These are phyloP conservation scores for Trebouxia sp. DNA, from an alignment of 139 green algal species.

Conservation along the genomic window DNA sequence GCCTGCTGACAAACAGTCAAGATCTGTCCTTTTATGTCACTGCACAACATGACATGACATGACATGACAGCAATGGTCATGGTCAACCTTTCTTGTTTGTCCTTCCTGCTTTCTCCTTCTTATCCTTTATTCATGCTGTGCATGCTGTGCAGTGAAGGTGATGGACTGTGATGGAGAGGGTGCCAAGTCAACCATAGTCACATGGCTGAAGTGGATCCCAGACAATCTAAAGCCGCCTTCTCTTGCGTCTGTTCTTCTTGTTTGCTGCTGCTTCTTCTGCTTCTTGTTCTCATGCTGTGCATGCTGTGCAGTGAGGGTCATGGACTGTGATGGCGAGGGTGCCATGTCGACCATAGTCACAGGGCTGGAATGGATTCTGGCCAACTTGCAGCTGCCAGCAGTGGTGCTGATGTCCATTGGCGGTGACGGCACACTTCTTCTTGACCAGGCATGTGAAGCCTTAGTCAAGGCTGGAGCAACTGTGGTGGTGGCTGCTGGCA, in stretches of 20 bases:
- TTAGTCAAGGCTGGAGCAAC: conserved; percentile 45
- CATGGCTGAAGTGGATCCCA: conserved; percentile 50
- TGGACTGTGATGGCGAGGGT: conserved; percentile 37
- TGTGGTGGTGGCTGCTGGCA: conserved; percentile 60
- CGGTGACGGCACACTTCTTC: conserved; percentile 37
- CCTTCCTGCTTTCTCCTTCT: too few species aligned
- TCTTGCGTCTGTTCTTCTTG: too few species aligned
- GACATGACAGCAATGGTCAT: too few species aligned
- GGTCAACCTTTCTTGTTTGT: too few species aligned
- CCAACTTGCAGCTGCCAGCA: conserved; percentile 49
- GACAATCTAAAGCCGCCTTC: conserved; percentile 44
- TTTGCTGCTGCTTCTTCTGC: too few species aligned
- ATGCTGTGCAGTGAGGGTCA: conserved; percentile 39
- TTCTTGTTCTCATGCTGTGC: conserved; percentile 33
- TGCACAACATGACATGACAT: too few species aligned
- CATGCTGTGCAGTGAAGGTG: conserved; percentile 35
- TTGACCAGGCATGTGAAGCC: conserved; percentile 62
- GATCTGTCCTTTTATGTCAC: too few species aligned
- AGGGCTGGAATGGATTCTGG: conserved; percentile 52
- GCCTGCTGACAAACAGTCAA: too few species aligned
- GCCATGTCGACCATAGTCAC: neutral
- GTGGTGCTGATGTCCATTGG: conserved; percentile 67
- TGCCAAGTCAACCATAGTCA: neutral
- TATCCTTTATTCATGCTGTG: too few species aligned
- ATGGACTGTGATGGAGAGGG: conserved; percentile 37